Percentiles rank a stretch among this genome's conserved stretches.
Conservation (phyloP, 768 basidiomycete species). For the Leccinellum luteum region DNA sequence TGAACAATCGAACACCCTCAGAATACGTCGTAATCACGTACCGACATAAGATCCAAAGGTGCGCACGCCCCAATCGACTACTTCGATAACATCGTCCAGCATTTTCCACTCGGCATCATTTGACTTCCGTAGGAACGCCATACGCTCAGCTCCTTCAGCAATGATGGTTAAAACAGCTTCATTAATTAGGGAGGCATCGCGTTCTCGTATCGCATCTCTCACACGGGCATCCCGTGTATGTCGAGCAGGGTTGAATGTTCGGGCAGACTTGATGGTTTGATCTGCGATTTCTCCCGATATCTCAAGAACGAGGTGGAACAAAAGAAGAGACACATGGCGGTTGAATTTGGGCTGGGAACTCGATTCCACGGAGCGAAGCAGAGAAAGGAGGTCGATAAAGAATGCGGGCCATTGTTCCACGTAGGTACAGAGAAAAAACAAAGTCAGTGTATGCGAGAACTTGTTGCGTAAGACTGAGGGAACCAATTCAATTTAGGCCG, state of each 20-base stretch:
- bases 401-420: constrained; percentile 83
- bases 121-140: constrained; percentile 50
- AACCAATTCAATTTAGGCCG: constrained; percentile 4
- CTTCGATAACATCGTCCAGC: constrained; percentile 61
- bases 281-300: constrained; percentile 98
- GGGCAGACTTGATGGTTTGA: constrained; percentile 86
- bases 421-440: constrained; percentile 88
- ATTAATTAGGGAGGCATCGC: constrained; percentile 84
- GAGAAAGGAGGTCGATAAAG: constrained; percentile 73
- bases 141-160: constrained; percentile 62
- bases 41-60: constrained; percentile 94
- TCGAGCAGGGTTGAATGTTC: constrained; percentile 65
- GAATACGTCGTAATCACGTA: constrained; percentile 42
- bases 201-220: constrained; percentile 85
- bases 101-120: constrained; percentile 45
- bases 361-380: constrained; percentile 63
- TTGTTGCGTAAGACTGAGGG: constrained; percentile 86
- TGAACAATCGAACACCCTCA: not conserved
- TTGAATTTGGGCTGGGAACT: constrained; percentile 64
- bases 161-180: constrained; percentile 84
- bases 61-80: constrained; percentile 89
- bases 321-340: constrained; percentile 79
- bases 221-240: constrained; percentile 81
- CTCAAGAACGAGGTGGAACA: constrained; percentile 90
- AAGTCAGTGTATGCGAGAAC: constrained; percentile 85